These are phyloP conservation scores for Xylaria sp. DNA, from an alignment of 2,329 filamentous ascomycete species.

Conservation along the genomic window DNA sequence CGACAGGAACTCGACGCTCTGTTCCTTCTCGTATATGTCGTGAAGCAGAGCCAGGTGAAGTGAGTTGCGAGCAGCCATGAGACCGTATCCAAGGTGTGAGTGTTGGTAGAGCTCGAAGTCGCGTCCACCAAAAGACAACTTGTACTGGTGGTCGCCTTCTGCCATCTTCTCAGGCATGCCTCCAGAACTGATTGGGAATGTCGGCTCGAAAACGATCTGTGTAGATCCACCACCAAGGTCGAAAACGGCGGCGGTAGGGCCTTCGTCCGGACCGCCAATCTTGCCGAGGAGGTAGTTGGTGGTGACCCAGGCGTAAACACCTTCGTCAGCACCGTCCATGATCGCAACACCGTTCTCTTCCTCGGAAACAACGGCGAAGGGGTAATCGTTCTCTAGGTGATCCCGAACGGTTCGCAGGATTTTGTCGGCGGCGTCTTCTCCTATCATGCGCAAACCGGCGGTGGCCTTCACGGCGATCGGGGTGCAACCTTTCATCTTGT, in stretches of 20 bases:
- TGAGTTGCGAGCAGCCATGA: slow-evolving; percentile 89
- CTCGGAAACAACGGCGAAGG: slow-evolving; percentile 85
- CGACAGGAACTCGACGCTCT: slow-evolving; percentile 39
- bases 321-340: slow-evolving; percentile 96
- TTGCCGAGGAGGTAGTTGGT: slow-evolving; percentile 98
- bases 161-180: slow-evolving; percentile 81
- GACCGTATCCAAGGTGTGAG: slow-evolving; percentile 91
- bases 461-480: slow-evolving; percentile 98
- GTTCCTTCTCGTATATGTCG: slow-evolving; percentile 59
- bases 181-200: slow-evolving; percentile 69
- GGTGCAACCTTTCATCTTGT: slow-evolving; percentile 84
- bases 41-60: slow-evolving; percentile 73
- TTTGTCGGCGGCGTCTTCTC: slow-evolving; percentile 69
- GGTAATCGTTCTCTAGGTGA: slow-evolving; percentile 81
- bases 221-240: slow-evolving; percentile 96
- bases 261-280: slow-evolving; percentile 87
- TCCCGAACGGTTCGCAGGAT: slow-evolving; percentile 81
- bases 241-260: slow-evolving; percentile 87
- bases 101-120: slow-evolving; percentile 95
- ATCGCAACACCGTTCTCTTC: slow-evolving; percentile 86
- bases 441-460: slow-evolving; percentile 83
- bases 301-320: slow-evolving; percentile 98
- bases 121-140: slow-evolving; percentile 81
- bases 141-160: slow-evolving; percentile 93
- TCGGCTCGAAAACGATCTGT: slow-evolving; percentile 97